These are phyloP conservation scores for Whalleya microplaca DNA, from an alignment of 2,329 filamentous ascomycete species.

Conservation along the genomic window DNA sequence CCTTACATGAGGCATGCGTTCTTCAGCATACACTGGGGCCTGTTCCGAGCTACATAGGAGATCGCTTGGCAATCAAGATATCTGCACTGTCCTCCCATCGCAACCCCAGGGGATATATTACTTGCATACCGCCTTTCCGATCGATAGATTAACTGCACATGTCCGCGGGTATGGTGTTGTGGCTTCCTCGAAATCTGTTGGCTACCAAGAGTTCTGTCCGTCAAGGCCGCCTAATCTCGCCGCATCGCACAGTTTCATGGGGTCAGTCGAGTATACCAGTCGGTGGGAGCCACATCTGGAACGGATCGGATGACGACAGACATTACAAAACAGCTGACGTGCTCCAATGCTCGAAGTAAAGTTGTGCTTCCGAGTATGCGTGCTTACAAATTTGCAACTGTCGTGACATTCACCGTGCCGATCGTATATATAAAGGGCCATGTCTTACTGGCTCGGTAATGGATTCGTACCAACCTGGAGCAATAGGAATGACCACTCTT, in stretches of 20 bases:
- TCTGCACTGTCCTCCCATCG: slow-evolving; percentile 20
- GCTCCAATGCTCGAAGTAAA: not conserved
- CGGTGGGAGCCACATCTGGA: slow-evolving; percentile 12
- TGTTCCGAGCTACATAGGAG: slow-evolving; percentile 22
- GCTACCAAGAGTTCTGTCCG: slow-evolving; percentile 20
- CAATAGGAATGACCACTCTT: slow-evolving; percentile 6
- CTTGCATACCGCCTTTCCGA: slow-evolving; percentile 30
- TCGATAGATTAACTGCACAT: slow-evolving; percentile 37
- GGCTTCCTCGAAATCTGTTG: slow-evolving; percentile 23
- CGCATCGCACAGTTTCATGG: slow-evolving; percentile 28
- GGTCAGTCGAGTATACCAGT: slow-evolving; percentile 6
- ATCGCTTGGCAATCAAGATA: slow-evolving; percentile 16
- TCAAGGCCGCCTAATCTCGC: slow-evolving; percentile 29
- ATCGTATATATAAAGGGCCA: slow-evolving; percentile 14
- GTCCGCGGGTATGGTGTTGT: slow-evolving; percentile 19
- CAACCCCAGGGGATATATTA: slow-evolving; percentile 20
- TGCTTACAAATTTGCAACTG: not conserved
- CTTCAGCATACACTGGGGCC: slow-evolving; percentile 20
- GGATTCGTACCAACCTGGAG: slow-evolving; percentile 9
- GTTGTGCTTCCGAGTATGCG: not conserved
- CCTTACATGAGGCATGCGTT: slow-evolving; percentile 7
- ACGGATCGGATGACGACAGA: slow-evolving; percentile 26
- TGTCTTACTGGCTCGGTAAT: slow-evolving; percentile 21
- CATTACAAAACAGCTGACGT: slow-evolving; percentile 28
- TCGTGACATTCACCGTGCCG: slow-evolving; percentile 20